These are phyloP conservation scores for Clitopilus hobsonii DNA, from an alignment of 768 basidiomycete species.

Conservation along the genomic window DNA sequence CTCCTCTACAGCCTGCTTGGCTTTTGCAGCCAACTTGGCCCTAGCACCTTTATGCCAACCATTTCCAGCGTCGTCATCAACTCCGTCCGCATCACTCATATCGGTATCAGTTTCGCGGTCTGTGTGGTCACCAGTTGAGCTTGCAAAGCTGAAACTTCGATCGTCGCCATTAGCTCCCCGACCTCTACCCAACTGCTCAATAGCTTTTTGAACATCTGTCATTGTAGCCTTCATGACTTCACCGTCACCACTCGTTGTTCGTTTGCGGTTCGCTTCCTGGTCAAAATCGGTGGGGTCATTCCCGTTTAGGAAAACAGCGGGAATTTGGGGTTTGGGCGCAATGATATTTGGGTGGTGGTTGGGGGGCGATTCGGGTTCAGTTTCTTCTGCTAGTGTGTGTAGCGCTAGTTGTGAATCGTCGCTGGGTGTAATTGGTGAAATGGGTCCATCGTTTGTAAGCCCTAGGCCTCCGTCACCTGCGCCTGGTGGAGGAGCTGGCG, in stretches of 20 bases:
- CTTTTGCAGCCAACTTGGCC: constrained; percentile 65
- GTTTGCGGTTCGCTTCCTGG: constrained; percentile 11
- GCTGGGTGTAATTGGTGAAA: constrained; percentile 7
- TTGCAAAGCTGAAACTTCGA: constrained; percentile 75
- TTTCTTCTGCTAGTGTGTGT: constrained; percentile 44
- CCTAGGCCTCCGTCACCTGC: neutral
- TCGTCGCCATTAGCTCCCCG: constrained; percentile 30
- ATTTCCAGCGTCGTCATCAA: constrained; percentile 31
- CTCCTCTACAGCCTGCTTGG: constrained; percentile 58
- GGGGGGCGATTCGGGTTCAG: constrained; percentile 32
- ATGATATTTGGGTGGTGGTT: constrained; percentile 17
- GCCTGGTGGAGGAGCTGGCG: constrained; percentile 32
- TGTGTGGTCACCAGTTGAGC: constrained; percentile 55
- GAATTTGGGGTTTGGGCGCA: constrained; percentile 32
- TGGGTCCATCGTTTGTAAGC: constrained; percentile 10
- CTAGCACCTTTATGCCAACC: constrained; percentile 65
- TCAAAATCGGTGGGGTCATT: constrained; percentile 16
- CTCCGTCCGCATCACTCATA: constrained; percentile 41
- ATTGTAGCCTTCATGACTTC: constrained; percentile 83
- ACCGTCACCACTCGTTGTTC: constrained; percentile 29
- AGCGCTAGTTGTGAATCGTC: constrained; percentile 21
- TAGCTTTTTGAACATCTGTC: constrained; percentile 87
- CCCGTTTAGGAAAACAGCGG: constrained; percentile 24
- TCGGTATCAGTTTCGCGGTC: constrained; percentile 57
- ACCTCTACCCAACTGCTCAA: constrained; percentile 73